Evolutionary conservation across 2,329 filamentous ascomycete species (phyloP).

Genomic region (Thielaviopsis musarum): DNA sequence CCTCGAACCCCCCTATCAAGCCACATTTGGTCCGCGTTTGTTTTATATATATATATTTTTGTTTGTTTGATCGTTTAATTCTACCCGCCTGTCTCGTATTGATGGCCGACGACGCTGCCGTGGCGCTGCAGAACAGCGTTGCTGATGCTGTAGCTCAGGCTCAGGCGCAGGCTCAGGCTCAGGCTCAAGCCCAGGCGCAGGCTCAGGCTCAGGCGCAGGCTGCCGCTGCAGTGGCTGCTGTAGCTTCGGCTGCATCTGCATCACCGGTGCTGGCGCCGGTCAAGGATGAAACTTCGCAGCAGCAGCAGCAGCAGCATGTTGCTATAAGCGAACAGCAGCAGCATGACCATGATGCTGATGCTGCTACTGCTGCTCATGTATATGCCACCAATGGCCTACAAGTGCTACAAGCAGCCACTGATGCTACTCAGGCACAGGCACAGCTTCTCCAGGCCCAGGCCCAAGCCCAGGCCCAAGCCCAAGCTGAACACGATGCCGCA

Average conservation of each 20-base stretch:
- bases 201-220: conserved; percentile 4
- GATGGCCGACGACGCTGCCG: background rate
- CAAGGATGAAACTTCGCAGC: background rate
- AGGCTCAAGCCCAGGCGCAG: background rate
- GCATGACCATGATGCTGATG: conserved; percentile 1
- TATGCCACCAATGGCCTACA: conserved; percentile 30
- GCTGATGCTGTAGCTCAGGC: conserved; percentile 3
- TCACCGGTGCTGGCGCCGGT: background rate
- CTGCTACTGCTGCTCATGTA: conserved; percentile 20
- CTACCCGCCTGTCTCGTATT: background rate
- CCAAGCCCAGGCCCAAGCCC: conserved; percentile 18
- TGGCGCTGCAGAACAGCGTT: background rate
- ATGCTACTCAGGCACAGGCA: conserved; percentile 28
- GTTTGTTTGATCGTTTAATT: too few species aligned
- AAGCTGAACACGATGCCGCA: conserved; percentile 1
- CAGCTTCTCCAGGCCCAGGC: conserved; percentile 22
- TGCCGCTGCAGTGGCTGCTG: background rate
- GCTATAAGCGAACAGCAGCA: background rate
- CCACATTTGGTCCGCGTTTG: background rate
- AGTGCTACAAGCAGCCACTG: conserved; percentile 29
- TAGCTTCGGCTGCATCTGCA: background rate
- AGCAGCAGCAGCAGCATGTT: background rate
- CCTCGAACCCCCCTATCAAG: background rate
- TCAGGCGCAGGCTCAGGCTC: conserved; percentile 3
- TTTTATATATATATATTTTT: background rate